Percentiles rank a stretch among this genome's conserved stretches.
phyloP scores from a whole-genome alignment of 2,329 filamentous ascomycete species.

The Aureobasidium sp. region DNA sequence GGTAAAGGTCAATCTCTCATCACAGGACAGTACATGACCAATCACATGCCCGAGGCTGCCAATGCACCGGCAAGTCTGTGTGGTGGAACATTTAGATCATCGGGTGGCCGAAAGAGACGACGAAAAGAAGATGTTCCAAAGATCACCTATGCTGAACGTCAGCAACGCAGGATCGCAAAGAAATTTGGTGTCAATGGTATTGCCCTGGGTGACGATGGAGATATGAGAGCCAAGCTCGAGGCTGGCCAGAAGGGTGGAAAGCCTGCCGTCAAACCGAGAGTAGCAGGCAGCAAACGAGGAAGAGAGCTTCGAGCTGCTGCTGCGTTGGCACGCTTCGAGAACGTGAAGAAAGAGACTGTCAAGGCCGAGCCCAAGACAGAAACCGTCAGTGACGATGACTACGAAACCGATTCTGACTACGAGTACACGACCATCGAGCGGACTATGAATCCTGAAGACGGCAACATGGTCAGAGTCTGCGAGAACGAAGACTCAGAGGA shows the following conservation, averaged over 20 bases:
- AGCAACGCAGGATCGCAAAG: slow-evolving; percentile 63
- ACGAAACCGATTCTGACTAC: slow-evolving; percentile 38
- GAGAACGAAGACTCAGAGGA: slow-evolving; percentile 51
- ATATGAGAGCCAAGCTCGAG: slow-evolving; percentile 59
- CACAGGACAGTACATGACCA: slow-evolving; percentile 56
- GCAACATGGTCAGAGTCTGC: slow-evolving; percentile 67
- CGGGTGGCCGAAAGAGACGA: slow-evolving; percentile 43
- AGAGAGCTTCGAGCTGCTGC: slow-evolving; percentile 70
- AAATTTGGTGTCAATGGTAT: slow-evolving; percentile 70
- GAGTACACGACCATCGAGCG: slow-evolving; percentile 57
- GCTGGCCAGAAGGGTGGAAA: slow-evolving; percentile 15
- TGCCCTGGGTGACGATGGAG: slow-evolving; percentile 62
- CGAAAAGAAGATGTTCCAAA: slow-evolving; percentile 48
- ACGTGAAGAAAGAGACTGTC: slow-evolving; percentile 33
- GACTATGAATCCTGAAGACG: slow-evolving; percentile 58
- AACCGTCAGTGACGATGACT: slow-evolving; percentile 38
- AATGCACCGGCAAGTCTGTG: slow-evolving; percentile 57
- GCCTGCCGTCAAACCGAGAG: slow-evolving; percentile 55
- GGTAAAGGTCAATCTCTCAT: slow-evolving; percentile 60
- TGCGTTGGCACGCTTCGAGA: slow-evolving; percentile 65
- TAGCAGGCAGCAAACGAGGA: slow-evolving; percentile 67
- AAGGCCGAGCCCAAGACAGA: slow-evolving; percentile 29
- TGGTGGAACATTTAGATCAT: slow-evolving; percentile 68
- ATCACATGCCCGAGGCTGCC: slow-evolving; percentile 48
- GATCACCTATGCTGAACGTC: slow-evolving; percentile 57